phyloP scores from a whole-genome alignment of 1,139 yeast genomes.

The Blastobotrys malaysiensis region DNA sequence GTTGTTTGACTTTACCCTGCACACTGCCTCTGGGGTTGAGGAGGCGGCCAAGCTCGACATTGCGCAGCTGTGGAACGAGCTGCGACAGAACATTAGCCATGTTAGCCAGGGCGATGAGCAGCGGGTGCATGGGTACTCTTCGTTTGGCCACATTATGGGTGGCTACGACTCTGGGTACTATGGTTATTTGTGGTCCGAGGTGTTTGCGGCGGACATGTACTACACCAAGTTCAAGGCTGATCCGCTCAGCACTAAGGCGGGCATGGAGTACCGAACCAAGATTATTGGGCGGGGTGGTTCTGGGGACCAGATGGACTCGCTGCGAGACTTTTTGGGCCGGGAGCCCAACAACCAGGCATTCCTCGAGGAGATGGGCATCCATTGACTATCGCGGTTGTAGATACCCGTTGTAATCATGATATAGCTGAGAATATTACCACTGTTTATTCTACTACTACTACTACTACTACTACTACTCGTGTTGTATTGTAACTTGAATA shows the following conservation, averaged over 20 bases:
- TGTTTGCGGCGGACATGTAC: constrained; percentile 79
- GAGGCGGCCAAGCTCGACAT: constrained; percentile 44
- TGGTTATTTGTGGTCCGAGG: constrained; percentile 81
- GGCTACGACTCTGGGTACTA: constrained; percentile 86
- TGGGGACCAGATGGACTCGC: constrained; percentile 57
- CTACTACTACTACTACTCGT: too few species aligned
- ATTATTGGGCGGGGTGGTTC: constrained; percentile 71
- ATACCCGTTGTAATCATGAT: not conserved
- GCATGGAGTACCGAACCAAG: constrained; percentile 62
- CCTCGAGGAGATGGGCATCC: constrained; percentile 42
- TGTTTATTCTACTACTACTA: too few species aligned
- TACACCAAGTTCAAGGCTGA: constrained; percentile 62
- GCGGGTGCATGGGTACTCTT: constrained; percentile 59
- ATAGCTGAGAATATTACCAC: too few species aligned
- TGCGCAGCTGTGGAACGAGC: constrained; percentile 54
- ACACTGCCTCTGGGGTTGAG: constrained; percentile 44
- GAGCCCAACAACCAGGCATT: constrained; percentile 69
- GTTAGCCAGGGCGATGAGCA: constrained; percentile 49
- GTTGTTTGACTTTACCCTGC: constrained; percentile 67
- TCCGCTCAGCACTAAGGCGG: constrained; percentile 60
- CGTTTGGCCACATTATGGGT: constrained; percentile 79
- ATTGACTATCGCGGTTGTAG: not conserved
- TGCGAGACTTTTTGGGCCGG: constrained; percentile 67
- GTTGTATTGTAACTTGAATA: too few species aligned
- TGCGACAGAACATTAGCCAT: constrained; percentile 54